Evolutionary conservation across 176 grass and related monocot species (phyloP), one percentile per base, ranked within the genome.

Genomic region (Musa schizocarpa): DNA sequence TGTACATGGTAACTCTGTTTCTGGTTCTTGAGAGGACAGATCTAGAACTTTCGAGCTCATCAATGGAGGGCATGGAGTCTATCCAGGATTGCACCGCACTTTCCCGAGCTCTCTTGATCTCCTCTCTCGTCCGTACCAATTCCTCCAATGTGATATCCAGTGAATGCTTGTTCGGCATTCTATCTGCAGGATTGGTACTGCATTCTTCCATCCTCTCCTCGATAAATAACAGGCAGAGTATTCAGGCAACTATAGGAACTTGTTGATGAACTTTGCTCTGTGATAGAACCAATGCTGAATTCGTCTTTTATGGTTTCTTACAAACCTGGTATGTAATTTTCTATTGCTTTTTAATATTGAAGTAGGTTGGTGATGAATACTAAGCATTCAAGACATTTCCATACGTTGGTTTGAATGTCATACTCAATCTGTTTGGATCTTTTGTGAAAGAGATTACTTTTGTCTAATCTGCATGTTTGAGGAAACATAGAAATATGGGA

Each of bases 41-140:
- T 9, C 77, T 73, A 56, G 87, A 82, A 25, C 56, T 51, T 34
- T 80, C 79, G 1, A 87, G 82, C 82, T 87, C 85, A 26, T 87
- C 82, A 10, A 43, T 63, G 50, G 65, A 66, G 29, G 68, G 79
- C 67, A 82, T 82, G 73, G 73, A 65, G 16, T 52, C 73, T 16
- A 75, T 52, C 79, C 78, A 84, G 62, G 81, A 76, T 25, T 79
- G 79, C 54, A 77, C 62, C 0, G 79, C 76, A 14, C 14, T 76
- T 57, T 77, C 79, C 54, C 76, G 76, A 8, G 73, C 76, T 77
- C 68, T 82, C 63, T 65, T 64, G 61, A 82, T 80, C 79, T 85
- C 76, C 54, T 66, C 68, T 57, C 65, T 85, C 2, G 77, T 80
- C 14, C 74, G 69, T 0, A 69, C 73, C 11, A 75, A 56, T 6